Percentiles rank a stretch among this genome's conserved stretches.
phyloP scores from a whole-genome alignment of 2,329 filamentous ascomycete genomes.

The Clonostachys byssicola region DNA sequence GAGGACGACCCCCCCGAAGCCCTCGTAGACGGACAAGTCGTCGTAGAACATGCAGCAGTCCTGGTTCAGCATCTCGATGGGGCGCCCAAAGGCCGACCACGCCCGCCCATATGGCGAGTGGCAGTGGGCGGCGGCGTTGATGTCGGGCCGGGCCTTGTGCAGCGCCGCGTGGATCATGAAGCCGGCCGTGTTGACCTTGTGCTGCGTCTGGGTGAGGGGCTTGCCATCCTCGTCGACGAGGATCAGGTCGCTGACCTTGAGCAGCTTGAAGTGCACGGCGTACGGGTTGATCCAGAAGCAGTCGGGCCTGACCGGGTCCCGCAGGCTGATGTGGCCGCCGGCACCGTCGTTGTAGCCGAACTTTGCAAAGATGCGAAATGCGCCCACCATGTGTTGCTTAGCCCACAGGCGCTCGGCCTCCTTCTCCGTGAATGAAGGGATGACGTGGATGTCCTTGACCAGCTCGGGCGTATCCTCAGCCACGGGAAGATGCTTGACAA shows the following conservation, averaged over 20 bases:
- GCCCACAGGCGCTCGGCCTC: slow-evolving; percentile 1
- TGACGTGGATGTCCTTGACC: not conserved
- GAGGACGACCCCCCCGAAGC: slow-evolving; percentile 61
- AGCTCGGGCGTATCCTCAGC: too few relatives aligned
- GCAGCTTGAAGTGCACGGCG: slow-evolving; percentile 55
- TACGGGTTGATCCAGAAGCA: slow-evolving; percentile 45
- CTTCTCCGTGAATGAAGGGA: not conserved
- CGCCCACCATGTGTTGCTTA: slow-evolving; percentile 7
- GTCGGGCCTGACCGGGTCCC: slow-evolving; percentile 13
- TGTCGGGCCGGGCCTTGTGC: slow-evolving; percentile 54
- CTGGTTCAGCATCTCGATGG: slow-evolving; percentile 59
- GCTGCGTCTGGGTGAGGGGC: slow-evolving; percentile 54
- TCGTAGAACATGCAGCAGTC: slow-evolving; percentile 53
- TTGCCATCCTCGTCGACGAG: slow-evolving; percentile 54
- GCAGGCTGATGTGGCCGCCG: slow-evolving; percentile 6
- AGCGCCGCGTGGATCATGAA: slow-evolving; percentile 60
- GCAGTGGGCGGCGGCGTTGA: slow-evolving; percentile 57
- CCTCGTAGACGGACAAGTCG: slow-evolving; percentile 54
- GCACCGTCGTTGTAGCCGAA: slow-evolving; percentile 6
- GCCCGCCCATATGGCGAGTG: slow-evolving; percentile 56
- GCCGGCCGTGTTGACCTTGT: slow-evolving; percentile 53
- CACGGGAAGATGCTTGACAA: too few relatives aligned
- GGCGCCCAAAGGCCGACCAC: slow-evolving; percentile 54
- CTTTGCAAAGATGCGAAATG: slow-evolving; percentile 8
- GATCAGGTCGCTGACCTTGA: slow-evolving; percentile 59